Conservation (phyloP, 371 early-diverging fungal genomes). For the Mucor lusitanicus region DNA sequence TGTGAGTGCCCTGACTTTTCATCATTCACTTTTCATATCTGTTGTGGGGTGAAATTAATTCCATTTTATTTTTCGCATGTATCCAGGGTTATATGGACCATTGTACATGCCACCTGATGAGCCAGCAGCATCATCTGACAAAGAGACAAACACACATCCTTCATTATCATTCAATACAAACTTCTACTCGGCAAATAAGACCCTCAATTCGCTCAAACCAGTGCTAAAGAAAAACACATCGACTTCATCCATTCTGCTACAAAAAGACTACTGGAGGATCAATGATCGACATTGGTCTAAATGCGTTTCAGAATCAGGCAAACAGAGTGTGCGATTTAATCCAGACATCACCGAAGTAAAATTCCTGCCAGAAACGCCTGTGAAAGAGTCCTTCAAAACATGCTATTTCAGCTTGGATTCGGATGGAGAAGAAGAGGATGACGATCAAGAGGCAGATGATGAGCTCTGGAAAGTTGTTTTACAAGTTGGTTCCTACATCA, state of each 20-base stretch:
- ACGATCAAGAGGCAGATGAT: constrained; percentile 13
- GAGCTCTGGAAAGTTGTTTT: constrained; percentile 6
- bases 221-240: constrained; percentile 10
- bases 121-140: neutral
- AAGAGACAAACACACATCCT: constrained; percentile 6
- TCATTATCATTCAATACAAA: constrained; percentile 8
- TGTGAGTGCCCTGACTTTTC: constrained; percentile 17
- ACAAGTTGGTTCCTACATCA: constrained; percentile 12
- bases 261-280: constrained; percentile 11
- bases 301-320: constrained; percentile 24
- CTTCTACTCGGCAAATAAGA: neutral
- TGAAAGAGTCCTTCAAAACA: constrained; percentile 9
- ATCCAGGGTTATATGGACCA: constrained; percentile 47
- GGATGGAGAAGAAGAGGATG: constrained; percentile 10
- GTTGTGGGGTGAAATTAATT: neutral
- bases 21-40: neutral
- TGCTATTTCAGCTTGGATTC: neutral
- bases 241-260: neutral
- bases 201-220: neutral
- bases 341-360: constrained; percentile 16
- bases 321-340: constrained; percentile 23
- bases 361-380: constrained; percentile 20
- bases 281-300: constrained; percentile 21
- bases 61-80: neutral
- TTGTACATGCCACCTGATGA: constrained; percentile 23